A percentile compares a stretch with the other conserved stretches of the same genome.
Evolutionary conservation across 202 grass and related monocot genomes (phyloP).

Genomic region (Setaria viridis): DNA sequence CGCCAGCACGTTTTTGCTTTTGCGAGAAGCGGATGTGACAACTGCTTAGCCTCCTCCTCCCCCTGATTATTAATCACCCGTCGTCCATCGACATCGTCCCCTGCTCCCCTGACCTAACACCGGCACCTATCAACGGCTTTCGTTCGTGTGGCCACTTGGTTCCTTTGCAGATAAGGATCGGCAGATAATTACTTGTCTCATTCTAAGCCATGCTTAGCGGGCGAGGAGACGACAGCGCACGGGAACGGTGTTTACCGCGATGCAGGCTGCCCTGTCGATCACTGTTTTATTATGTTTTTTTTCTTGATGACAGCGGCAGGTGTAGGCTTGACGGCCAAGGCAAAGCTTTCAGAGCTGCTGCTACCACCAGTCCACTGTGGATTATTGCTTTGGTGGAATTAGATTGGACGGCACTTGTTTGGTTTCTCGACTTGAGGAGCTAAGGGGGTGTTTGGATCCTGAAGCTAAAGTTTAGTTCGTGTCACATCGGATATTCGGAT

Average conservation of each 20-base stretch:
- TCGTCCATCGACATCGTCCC: neutral
- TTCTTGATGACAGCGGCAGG: neutral
- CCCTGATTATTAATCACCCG: neutral
- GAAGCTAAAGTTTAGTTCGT: too few relatives aligned
- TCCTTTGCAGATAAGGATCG: slow-evolving; percentile 4
- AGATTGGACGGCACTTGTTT: too few relatives aligned
- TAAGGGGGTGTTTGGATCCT: too few relatives aligned
- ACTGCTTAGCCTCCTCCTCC: too few relatives aligned
- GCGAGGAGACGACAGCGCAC: neutral
- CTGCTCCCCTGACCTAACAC: neutral
- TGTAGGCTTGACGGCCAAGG: slow-evolving; percentile 17
- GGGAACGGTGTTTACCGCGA: too few relatives aligned
- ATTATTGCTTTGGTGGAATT: neutral
- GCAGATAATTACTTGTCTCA: neutral
- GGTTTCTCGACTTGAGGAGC: too few relatives aligned
- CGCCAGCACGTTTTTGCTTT: neutral
- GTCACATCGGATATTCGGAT: too few relatives aligned
- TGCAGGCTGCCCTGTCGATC: neutral
- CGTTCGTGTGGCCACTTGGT: neutral
- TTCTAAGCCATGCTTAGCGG: neutral
- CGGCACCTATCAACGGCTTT: neutral
- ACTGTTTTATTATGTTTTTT: neutral
- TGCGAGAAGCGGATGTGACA: neutral
- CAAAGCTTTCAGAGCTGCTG: neutral
- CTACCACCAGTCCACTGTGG: neutral